Base-by-base conservation (phyloP, 805 yeast genomes). In the Clavispora santaluciae region DNA sequence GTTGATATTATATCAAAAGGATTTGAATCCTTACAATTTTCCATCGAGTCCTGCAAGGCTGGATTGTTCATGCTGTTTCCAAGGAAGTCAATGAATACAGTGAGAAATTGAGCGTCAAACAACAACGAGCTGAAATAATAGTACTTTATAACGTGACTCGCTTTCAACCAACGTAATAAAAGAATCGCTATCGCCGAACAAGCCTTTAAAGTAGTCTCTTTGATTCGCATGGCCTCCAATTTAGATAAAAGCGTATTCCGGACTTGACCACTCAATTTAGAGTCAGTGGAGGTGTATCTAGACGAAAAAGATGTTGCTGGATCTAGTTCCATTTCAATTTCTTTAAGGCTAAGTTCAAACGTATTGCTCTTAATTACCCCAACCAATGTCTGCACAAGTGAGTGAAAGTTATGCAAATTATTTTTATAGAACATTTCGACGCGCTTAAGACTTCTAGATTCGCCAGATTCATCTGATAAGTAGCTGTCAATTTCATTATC, bases 91-190 rank as follows among this genome's bases (percentile, higher is more conserved):
- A 67, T 54, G 11, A 59, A 46, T 0, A 58, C 49, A 8, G 54
- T 49, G 36, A 73, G 72, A 44, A 63, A 83, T 43, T 81, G 79
- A 22, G 83, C 76, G 57, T 93, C 98, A 59, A 83, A 85, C 20
- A 93, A 59, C 33, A 90, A 57, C 0, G 86, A 75, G 6, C 83
- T 60, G 11, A 91, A 64, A 51, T 82, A 86, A 57, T 88, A 95
- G 57, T 74, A 81, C 58, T 91, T 90, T 47, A 90, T 59, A 2
- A 88, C 66, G 57, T 93, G 96, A 34, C 79, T 83, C 8, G 73
- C 59, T 55, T 85, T 86, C 57, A 86, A 83, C 96, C 97, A 90
- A 51, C 74, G 75, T 24, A 83, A 56, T 16, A 93, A 55, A 16
- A 77, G 51, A 9, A 64, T 50, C 1, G 87, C 41, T 1, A 79